Evolutionary conservation across 805 yeast genomes (phyloP), one percentile per base, ranked within the genome.

Genomic region (Kuraishia borneana): DNA sequence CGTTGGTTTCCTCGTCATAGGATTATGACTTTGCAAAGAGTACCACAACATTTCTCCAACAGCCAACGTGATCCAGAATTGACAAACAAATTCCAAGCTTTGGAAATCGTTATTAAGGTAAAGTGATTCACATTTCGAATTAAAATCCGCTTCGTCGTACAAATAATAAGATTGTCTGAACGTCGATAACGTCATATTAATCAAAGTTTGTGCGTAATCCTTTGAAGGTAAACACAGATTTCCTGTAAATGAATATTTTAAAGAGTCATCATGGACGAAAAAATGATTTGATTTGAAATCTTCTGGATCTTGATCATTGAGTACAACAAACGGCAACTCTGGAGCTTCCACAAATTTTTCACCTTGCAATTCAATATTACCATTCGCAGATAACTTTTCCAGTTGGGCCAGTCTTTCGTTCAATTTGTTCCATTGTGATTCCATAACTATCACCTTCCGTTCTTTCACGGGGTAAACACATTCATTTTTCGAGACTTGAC

Each of bases 401-500:
- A 52, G 40, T 16, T 33, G 28, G 27, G 36, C 41, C 19, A 52
- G 45, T 10, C 56, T 39, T 19, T 42, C 39, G 33, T 48, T 50
- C 23, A 52, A 31, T 30, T 42, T 42, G 26, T 39, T 44, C 32
- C 48, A 33, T 28, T 52, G 56, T 33, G 50, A 43, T 40, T 52
- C 54, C 22, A 50, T 33, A 6, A 52, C 42, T 27, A 52, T 45
- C 17, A 52, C 45, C 36, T 52, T 52, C 4, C 57, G 39, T 34
- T 52, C 56, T 33, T 45, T 50, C 38, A 43, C 43, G 21, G 54
- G 50, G 30, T 52, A 52, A 10, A 39, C 37, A 25, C 57, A 52
- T 3, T 45, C 42, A 18, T 42, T 42, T 18, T 42, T 39, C 5
- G 49, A 36, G 19, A 39, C 26, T 19, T 38, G 37, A 43, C 57